Base-by-base conservation (phyloP, 2,329 filamentous ascomycete species). In the Ophiobolus disseminans region DNA sequence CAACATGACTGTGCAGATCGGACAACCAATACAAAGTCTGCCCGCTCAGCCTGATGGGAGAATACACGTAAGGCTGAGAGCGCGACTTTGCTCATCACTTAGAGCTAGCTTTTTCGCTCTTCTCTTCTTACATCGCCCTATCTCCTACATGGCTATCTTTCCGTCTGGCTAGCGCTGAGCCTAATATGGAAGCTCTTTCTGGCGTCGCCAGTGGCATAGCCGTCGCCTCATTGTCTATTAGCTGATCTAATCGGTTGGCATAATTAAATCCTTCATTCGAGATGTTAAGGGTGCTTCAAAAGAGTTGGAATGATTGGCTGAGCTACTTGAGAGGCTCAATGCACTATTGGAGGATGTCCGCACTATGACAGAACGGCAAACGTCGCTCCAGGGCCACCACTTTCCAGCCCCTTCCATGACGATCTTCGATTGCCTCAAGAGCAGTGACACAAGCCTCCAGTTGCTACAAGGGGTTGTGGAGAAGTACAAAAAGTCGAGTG, bases 131-230 rank as follows among this genome's bases (percentile, higher is more conserved):
- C n/a, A n/a, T n/a, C n/a, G n/a, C n/a, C n/a, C n/a, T n/a, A n/a
- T n/a, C n/a, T n/a, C n/a, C n/a, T n/a, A n/a, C n/a, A n/a, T n/a
- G n/a, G n/a, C n/a, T n/a, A n/a, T n/a, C n/a, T n/a, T n/a, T n/a
- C n/a, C n/a, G n/a, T n/a, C n/a, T n/a, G n/a, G n/a, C n/a, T 28
- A 28, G 25, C 25, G 25, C n/a, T 28, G 25, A n/a, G n/a, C n/a
- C n/a, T n/a, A n/a, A n/a, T n/a, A 56, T 61, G 58, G 55, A 58
- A 10, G 40, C 21, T 4, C 50, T 58, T 14, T 57, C 57, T 11
- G 52, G 39, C 6, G 55, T 45, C 8, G 53, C 59, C 13, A 57
- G 57, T 25, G 51, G 51, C 46, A 56, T 58, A 21, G 51, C 58
- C 30, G 53, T 57, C 16, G 44, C 43, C 8, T 61, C 57, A 3